Evolutionary conservation across 202 grass and related monocot genomes (phyloP).

Genomic region (Panicum hallii): DNA sequence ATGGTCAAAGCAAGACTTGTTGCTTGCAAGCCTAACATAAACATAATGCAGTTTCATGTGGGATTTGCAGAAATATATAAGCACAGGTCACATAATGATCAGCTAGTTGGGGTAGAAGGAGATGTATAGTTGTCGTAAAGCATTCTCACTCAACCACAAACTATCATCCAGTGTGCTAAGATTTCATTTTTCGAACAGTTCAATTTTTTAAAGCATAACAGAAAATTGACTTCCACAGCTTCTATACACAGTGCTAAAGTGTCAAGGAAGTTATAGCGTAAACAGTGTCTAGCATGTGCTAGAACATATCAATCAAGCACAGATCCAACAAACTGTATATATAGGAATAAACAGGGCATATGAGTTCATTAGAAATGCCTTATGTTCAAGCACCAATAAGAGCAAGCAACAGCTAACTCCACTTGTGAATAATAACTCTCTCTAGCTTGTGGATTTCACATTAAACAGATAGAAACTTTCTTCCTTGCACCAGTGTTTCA

Average conservation of each 20-base stretch:
- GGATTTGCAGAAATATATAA: constrained; percentile 24
- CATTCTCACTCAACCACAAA: constrained; percentile 24
- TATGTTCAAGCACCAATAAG: constrained; percentile 19
- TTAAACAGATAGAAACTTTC: constrained; percentile 26
- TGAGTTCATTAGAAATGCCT: not conserved
- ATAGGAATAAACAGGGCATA: constrained; percentile 1
- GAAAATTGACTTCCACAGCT: not conserved
- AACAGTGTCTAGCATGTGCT: not conserved
- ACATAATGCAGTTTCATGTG: constrained; percentile 17
- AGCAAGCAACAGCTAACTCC: constrained; percentile 12
- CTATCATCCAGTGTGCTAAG: not conserved
- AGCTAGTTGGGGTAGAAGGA: constrained; percentile 26
- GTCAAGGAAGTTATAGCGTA: constrained; percentile 16
- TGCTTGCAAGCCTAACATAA: constrained; percentile 23
- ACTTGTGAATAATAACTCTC: not conserved
- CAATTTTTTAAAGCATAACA: not conserved
- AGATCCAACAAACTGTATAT: constrained; percentile 28
- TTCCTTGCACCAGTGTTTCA: constrained; percentile 9
- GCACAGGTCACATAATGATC: constrained; percentile 4
- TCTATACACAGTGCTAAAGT: constrained; percentile 5
- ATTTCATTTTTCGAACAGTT: not conserved
- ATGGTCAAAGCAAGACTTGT: constrained; percentile 30
- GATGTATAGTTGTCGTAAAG: constrained; percentile 37
- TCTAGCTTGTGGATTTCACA: not conserved
- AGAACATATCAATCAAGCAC: constrained; percentile 12